Conservation (phyloP, 2,329 filamentous ascomycete species). For the Colletotrichum kahawae region DNA sequence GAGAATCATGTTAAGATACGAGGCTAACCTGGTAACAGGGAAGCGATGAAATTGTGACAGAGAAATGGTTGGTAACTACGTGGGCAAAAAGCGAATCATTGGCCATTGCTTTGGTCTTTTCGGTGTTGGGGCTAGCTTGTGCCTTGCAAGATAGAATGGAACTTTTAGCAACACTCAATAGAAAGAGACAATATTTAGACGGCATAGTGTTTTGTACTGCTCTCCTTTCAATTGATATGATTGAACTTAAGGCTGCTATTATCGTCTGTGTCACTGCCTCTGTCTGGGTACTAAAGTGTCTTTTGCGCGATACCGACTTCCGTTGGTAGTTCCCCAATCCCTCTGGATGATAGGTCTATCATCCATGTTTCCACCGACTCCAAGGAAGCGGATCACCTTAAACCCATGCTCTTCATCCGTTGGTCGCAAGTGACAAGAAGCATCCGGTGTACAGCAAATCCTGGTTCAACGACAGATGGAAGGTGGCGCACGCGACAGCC, state of each 20-base stretch:
- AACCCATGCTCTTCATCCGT: neutral
- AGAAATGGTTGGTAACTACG: neutral
- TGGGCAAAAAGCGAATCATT: neutral
- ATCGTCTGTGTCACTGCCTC: neutral
- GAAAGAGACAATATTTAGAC: neutral
- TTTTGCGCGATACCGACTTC: too few relatives aligned
- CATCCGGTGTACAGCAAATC: neutral
- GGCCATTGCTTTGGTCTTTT: accelerated
- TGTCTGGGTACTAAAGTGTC: too few relatives aligned
- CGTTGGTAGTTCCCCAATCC: too few relatives aligned
- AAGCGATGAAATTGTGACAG: neutral
- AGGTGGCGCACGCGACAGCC: neutral
- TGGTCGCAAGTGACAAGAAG: neutral
- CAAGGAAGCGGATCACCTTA: neutral
- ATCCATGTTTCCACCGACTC: neutral
- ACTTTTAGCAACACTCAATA: neutral
- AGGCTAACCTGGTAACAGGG: neutral
- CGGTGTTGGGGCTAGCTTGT: neutral
- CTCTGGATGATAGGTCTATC: too few relatives aligned
- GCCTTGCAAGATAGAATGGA: neutral
- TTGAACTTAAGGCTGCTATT: neutral
- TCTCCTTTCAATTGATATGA: neutral
- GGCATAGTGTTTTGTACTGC: neutral
- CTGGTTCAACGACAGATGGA: neutral
- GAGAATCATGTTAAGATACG: neutral